Evolutionary conservation across 306 rosid species (phyloP), one percentile per base, ranked within the genome.

Genomic region (Dryas drummondii): DNA sequence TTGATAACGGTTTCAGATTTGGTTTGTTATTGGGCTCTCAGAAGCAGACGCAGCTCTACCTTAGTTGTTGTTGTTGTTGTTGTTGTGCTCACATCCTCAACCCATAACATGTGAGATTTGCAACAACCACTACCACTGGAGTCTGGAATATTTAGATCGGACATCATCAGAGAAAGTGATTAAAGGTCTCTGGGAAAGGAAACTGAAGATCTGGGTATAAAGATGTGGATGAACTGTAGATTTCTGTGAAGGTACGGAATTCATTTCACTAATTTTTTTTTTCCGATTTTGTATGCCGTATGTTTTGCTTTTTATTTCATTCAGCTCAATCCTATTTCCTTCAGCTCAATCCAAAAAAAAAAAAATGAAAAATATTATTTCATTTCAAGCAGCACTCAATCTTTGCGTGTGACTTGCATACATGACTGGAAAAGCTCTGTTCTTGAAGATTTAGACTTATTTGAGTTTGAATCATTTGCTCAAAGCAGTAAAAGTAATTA

Each of bases 1-100:
- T n/a, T 15, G 68, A 13, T 62, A 60, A 60, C 66, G 46, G 55
- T 55, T 71, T 71, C 44, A 68, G 72, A 68, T 49, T 49, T 12
- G 45, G 54, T 47, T 46, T 45, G 54, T 47, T 46, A 5, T 47
- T 12, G n/a, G 41, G 22, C 6, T 40, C 6, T 41, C 4, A 9
- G 41, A 42, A 47, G 26, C 50, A 1, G 46, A 41, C 22, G 68
- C 68, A 32, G 37, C 37, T 32, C 56, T 52, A 4, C 15, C 63
- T 58, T 26, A 5, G 12, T 58, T 13, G 64, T 19, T 26, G 63
- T 32, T 60, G 17, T 12, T 27, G n/a, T 62, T 0, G 17, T 42
- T 14, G 32, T 1, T 52, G 17, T 52, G 37, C 37, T 32, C 37
- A 32, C 37, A 32, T 32, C 37, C 37, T 32, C 37, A 32, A 32